phyloP scores from a whole-genome alignment of 352 stramenopile genomes.

The Globisporangium echinulatum region DNA sequence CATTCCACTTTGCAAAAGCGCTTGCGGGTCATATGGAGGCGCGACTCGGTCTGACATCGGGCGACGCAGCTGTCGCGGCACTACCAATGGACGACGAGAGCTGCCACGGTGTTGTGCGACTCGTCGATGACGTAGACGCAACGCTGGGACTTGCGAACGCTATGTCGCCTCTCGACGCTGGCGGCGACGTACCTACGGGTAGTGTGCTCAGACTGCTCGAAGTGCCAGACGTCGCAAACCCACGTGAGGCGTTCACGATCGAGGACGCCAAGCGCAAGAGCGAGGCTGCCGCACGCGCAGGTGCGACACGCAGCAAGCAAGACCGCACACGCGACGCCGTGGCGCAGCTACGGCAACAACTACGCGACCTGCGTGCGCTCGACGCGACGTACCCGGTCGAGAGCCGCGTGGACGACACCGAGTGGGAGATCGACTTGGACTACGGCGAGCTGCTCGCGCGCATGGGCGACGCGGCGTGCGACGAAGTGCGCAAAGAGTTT shows the following conservation, averaged over 20 bases:
- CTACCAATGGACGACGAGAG: constrained; percentile 42
- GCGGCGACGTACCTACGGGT: constrained; percentile 3
- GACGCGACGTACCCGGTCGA: constrained; percentile 48
- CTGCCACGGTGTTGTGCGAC: constrained; percentile 43
- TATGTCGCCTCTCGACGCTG: constrained; percentile 7
- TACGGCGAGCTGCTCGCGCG: constrained; percentile 66
- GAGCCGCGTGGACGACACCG: constrained; percentile 49
- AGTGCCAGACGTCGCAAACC: constrained; percentile 64
- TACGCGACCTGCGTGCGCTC: constrained; percentile 55
- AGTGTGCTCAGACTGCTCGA: constrained; percentile 30
- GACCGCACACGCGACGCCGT: constrained; percentile 85
- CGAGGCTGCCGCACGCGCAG: constrained; percentile 73
- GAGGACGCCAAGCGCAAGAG: constrained; percentile 89
- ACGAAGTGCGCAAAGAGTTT: constrained; percentile 85
- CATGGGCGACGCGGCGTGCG: constrained; percentile 70
- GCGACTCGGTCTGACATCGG: constrained; percentile 17
- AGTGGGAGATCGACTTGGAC: constrained; percentile 87
- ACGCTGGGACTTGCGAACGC: constrained; percentile 24
- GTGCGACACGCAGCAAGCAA: constrained; percentile 66
- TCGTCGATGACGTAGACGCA: constrained; percentile 31
- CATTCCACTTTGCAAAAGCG: constrained; percentile 65
- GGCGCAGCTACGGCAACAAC: constrained; percentile 75
- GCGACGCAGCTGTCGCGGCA: constrained; percentile 1
- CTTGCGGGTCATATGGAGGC: constrained; percentile 64
- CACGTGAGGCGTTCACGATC: constrained; percentile 84